A percentile compares a stretch with the other conserved stretches of the same genome.
phyloP scores from a whole-genome alignment of 1,284 basidiomycete species.

The Phellopilus nigrolimitatus region DNA sequence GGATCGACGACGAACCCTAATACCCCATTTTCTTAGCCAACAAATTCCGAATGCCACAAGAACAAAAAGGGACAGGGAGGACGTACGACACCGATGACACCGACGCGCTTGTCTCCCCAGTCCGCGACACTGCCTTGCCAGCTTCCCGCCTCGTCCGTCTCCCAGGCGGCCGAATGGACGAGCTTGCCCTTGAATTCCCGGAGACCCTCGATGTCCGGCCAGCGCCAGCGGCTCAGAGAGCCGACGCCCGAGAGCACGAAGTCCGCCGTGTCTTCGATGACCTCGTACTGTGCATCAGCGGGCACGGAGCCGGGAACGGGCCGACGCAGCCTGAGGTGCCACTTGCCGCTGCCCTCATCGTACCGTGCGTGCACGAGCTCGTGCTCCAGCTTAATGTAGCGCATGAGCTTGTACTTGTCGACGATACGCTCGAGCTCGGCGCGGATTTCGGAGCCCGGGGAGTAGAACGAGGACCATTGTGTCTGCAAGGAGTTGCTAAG shows the following conservation, averaged over 20 bases:
- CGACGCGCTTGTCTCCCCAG: conserved; percentile 53
- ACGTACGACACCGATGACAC: conserved; percentile 54
- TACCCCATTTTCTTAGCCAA: conserved; percentile 49
- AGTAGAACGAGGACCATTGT: conserved; percentile 58
- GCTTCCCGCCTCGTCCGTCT: conserved; percentile 35
- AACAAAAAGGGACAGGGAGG: neutral
- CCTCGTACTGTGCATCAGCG: no score
- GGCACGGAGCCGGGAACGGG: no score
- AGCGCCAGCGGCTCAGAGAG: conserved; percentile 46
- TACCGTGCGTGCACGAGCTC: no score
- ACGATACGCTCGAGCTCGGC: conserved; percentile 47
- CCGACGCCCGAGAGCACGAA: no score
- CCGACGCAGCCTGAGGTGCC: no score
- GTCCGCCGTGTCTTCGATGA: no score
- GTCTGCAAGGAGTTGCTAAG: conserved; percentile 38
- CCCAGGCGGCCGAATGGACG: conserved; percentile 55
- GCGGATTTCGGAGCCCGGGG: conserved; percentile 52
- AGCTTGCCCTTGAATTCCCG: conserved; percentile 45
- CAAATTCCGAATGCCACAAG: no score
- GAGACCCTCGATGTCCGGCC: conserved; percentile 55
- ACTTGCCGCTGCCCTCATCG: no score
- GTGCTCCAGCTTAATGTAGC: no score
- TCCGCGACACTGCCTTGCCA: conserved; percentile 45
- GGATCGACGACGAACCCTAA: no score
- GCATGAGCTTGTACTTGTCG: no score